Conservation (phyloP, 805 yeast species). For the Ogataea kodamae region DNA sequence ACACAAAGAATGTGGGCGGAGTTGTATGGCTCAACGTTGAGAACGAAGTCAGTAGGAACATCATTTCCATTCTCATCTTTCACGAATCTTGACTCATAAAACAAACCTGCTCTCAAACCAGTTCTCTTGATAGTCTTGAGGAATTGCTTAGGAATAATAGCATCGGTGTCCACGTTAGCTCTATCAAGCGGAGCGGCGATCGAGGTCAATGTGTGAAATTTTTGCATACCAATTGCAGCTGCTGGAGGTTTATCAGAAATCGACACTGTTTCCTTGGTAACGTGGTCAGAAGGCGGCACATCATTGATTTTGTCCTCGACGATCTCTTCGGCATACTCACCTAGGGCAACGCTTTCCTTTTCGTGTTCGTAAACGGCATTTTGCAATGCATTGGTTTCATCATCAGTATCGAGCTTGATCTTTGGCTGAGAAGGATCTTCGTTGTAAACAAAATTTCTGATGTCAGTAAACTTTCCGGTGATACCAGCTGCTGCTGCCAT, state of each 20-base stretch:
- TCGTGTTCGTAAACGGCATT: constrained; percentile 68
- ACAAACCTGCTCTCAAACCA: constrained; percentile 82
- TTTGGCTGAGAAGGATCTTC: constrained; percentile 56
- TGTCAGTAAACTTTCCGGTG: constrained; percentile 85
- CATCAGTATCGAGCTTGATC: constrained; percentile 42
- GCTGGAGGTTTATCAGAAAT: constrained; percentile 32
- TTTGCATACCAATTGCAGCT: constrained; percentile 59
- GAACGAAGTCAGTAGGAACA: constrained; percentile 81
- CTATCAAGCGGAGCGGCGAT: constrained; percentile 91
- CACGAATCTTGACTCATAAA: constrained; percentile 83
- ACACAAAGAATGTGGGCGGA: constrained; percentile 80
- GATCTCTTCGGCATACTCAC: constrained; percentile 46
- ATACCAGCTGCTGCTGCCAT: constrained; percentile 99
- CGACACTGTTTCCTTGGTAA: constrained; percentile 33
- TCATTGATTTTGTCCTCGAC: constrained; percentile 57
- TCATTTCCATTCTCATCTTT: constrained; percentile 69
- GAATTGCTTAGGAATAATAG: constrained; percentile 97
- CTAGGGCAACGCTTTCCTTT: constrained; percentile 55
- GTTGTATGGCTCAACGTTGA: constrained; percentile 82
- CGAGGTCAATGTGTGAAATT: constrained; percentile 73
- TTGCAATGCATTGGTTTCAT: constrained; percentile 57
- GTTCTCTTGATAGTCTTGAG: constrained; percentile 97
- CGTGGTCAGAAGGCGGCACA: constrained; percentile 53
- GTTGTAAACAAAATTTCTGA: constrained; percentile 71
- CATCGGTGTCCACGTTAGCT: constrained; percentile 97